These are phyloP conservation scores for Emericellopsis atlantica DNA, from an alignment of 2,329 filamentous ascomycete species.

Conservation along the genomic window DNA sequence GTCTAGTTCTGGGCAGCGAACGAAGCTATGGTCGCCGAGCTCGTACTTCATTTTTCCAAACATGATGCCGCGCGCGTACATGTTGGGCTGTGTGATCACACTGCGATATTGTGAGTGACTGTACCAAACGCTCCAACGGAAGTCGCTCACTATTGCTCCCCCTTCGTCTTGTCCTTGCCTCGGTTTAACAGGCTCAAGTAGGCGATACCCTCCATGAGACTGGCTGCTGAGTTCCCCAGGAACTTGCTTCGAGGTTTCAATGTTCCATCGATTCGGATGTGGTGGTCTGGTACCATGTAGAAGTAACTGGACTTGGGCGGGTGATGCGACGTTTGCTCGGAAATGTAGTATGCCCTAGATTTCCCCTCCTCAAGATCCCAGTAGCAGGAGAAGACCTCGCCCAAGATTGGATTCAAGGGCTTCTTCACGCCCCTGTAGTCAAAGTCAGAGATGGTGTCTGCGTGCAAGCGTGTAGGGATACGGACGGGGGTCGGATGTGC, in stretches of 20 bases:
- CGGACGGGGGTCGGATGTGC: constrained; percentile 95
- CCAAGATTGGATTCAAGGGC: constrained; percentile 89
- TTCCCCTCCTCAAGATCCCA: constrained; percentile 74
- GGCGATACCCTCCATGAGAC: constrained; percentile 95
- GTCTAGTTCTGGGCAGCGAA: constrained; percentile 79
- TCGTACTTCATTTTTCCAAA: constrained; percentile 99
- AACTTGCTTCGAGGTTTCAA: constrained; percentile 93
- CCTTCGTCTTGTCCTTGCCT: constrained; percentile 48
- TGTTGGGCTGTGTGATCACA: constrained; percentile 92
- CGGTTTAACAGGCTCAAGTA: constrained; percentile 74
- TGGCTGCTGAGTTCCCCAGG: constrained; percentile 91
- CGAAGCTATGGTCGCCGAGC: constrained; percentile 88
- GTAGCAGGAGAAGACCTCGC: constrained; percentile 88
- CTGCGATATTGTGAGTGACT: constrained; percentile 26
- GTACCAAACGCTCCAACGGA: background rate
- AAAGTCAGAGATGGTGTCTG: background rate
- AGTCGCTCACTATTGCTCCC: constrained; percentile 72
- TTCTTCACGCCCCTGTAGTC: constrained; percentile 81
- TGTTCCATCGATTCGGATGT: constrained; percentile 91
- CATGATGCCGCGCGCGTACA: constrained; percentile 93
- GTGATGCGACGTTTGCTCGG: constrained; percentile 96
- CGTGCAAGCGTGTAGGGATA: constrained; percentile 8
- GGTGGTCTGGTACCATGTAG: constrained; percentile 88
- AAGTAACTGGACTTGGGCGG: constrained; percentile 99
- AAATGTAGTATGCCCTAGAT: constrained; percentile 86